Evolutionary conservation across 2,329 filamentous ascomycete genomes (phyloP).

Genomic region (Alternaria sp.): DNA sequence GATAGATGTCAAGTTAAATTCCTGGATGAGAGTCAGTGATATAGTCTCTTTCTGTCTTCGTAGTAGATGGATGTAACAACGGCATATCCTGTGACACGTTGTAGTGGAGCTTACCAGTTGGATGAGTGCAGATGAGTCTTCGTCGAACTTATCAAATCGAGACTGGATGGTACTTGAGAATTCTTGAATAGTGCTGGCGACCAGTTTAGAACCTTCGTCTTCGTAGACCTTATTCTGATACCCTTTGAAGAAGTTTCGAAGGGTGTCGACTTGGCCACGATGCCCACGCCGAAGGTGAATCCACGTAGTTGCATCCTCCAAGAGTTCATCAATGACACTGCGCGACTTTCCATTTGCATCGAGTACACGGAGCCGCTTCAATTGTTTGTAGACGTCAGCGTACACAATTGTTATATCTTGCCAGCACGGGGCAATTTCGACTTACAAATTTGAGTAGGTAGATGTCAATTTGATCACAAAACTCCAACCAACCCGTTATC

Average conservation of each 20-base stretch:
- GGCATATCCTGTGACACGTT: not conserved
- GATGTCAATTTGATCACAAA: not conserved
- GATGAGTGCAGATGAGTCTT: not conserved
- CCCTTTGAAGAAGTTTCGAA: not conserved
- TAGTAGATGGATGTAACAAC: too few relatives aligned
- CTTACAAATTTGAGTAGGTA: not conserved
- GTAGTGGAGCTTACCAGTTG: not conserved
- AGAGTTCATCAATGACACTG: not conserved
- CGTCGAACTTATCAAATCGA: not conserved
- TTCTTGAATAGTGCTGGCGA: not conserved
- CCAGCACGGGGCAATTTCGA: not conserved
- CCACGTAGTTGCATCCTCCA: not conserved
- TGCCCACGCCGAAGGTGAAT: not conserved
- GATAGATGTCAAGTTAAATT: not conserved
- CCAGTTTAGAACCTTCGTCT: not conserved
- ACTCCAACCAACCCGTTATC: not conserved
- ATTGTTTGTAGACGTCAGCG: not conserved
- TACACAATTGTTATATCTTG: not conserved
- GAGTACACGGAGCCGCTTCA: not conserved
- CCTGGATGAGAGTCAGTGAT: not conserved
- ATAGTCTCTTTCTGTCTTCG: too few relatives aligned
- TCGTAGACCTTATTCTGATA: not conserved
- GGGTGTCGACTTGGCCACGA: not conserved
- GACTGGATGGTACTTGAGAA: not conserved
- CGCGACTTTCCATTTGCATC: not conserved